These are phyloP conservation scores for Colletotrichum limetticola DNA, from an alignment of 2,329 filamentous ascomycete genomes.

Conservation along the genomic window DNA sequence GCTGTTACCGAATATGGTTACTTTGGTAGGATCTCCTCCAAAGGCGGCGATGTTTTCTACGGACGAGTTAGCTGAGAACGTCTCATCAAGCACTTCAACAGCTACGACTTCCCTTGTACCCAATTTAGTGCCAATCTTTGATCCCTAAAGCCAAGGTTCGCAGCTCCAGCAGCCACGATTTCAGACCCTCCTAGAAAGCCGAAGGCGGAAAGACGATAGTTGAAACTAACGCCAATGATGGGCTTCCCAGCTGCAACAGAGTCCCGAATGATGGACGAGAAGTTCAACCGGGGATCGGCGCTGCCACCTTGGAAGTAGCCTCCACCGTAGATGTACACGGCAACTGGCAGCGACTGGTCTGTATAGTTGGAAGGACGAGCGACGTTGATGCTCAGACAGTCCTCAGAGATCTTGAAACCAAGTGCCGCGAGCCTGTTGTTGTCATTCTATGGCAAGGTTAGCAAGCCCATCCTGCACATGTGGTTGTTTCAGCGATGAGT, in stretches of 20 bases:
- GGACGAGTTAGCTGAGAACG: no score
- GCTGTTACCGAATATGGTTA: conserved; percentile 50
- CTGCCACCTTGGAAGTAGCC: conserved; percentile 41
- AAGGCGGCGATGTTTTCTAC: conserved; percentile 62
- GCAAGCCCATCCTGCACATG: no score
- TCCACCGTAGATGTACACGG: conserved; percentile 62
- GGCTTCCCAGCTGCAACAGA: conserved; percentile 50
- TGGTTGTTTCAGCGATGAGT: no score
- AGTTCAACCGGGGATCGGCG: conserved; percentile 65
- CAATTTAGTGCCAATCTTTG: conserved; percentile 62
- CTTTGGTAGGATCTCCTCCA: conserved; percentile 60
- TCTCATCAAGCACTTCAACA: no score
- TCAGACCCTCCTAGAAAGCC: conserved; percentile 60
- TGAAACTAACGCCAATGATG: conserved; percentile 59
- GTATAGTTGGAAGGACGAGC: no score
- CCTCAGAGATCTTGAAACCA: no score
- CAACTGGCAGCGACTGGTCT: no score
- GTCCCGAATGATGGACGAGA: conserved; percentile 39
- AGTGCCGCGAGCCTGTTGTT: no score
- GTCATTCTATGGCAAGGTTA: no score
- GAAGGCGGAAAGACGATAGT: conserved; percentile 64
- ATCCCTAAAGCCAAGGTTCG: conserved; percentile 66
- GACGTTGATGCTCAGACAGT: no score
- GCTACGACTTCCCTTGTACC: conserved; percentile 48
- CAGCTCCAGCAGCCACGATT: conserved; percentile 59